Conservation (phyloP, 129 eudicot genomes). For the Pulicaria dysenterica region DNA sequence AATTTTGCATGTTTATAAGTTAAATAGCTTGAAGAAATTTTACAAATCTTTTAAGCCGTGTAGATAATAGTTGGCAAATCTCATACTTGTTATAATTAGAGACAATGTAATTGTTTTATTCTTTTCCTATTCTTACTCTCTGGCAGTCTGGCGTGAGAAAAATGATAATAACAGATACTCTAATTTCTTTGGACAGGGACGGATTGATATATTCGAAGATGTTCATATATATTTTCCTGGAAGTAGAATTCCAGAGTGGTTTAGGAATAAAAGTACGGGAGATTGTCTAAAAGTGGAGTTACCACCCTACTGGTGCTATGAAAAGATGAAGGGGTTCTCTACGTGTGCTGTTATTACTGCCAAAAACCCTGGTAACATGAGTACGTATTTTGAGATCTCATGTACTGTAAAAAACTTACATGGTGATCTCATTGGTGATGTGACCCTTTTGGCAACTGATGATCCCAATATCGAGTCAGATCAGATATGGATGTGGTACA, state of each 20-base stretch:
- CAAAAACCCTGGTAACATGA: slow-evolving; percentile 6
- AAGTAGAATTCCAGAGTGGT: slow-evolving; percentile 38
- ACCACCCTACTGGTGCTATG: slow-evolving; percentile 25
- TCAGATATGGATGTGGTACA: slow-evolving; percentile 35
- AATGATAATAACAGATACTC: too few species aligned
- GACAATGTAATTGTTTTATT: too few species aligned
- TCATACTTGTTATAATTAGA: too few species aligned
- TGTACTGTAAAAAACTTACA: slow-evolving; percentile 24
- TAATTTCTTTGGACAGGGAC: slow-evolving; percentile 13
- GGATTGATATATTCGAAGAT: slow-evolving; percentile 28
- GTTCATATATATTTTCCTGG: slow-evolving; percentile 39
- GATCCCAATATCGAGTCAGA: slow-evolving; percentile 33
- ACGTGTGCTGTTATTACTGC: slow-evolving; percentile 30
- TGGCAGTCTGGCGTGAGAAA: too few species aligned
- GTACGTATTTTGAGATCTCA: slow-evolving; percentile 29
- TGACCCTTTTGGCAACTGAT: slow-evolving; percentile 26
- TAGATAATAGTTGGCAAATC: too few species aligned
- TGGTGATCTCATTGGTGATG: slow-evolving; percentile 17
- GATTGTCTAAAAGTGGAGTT: slow-evolving; percentile 18
- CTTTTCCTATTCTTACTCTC: too few species aligned
- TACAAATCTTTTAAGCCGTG: too few species aligned
- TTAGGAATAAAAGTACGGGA: slow-evolving; percentile 24
- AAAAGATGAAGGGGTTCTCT: slow-evolving; percentile 29
- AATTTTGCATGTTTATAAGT: too few species aligned
- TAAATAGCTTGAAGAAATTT: too few species aligned